A percentile compares a stretch with the other conserved stretches of the same genome.
phyloP scores from a whole-genome alignment of 306 rosid species.

The Quercus variabilis region DNA sequence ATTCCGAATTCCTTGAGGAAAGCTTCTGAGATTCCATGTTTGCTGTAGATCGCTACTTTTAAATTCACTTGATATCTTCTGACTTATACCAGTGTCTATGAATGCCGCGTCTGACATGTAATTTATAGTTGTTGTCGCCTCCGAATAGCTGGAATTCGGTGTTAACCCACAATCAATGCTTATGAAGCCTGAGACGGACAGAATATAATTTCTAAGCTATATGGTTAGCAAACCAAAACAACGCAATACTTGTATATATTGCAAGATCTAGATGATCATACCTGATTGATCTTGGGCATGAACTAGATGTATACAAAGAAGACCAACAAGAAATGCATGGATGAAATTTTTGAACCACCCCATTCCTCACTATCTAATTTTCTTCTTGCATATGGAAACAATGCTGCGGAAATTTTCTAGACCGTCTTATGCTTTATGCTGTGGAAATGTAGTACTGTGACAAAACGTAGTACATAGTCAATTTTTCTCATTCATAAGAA shows the following conservation, averaged over 20 bases:
- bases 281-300: neutral
- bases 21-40: neutral
- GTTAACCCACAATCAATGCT: conserved; percentile 29
- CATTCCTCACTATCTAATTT: too few relatives aligned
- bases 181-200: neutral
- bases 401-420: too few relatives aligned
- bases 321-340: too few relatives aligned
- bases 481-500: too few relatives aligned
- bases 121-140: conserved; percentile 5
- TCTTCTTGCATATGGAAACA: too few relatives aligned
- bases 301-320: too few relatives aligned
- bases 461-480: too few relatives aligned
- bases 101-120: conserved; percentile 20
- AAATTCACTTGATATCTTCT: neutral
- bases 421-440: too few relatives aligned
- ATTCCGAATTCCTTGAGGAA: too few relatives aligned
- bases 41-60: neutral
- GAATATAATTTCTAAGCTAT: neutral
- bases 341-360: too few relatives aligned
- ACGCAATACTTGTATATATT: neutral
- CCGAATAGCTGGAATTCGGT: conserved; percentile 2
- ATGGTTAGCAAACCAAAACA: neutral
- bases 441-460: too few relatives aligned
- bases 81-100: conserved; percentile 14
- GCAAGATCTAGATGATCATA: neutral